These are phyloP conservation scores for Colletotrichum graminicola DNA, from an alignment of 2,329 filamentous ascomycete genomes.

Conservation along the genomic window DNA sequence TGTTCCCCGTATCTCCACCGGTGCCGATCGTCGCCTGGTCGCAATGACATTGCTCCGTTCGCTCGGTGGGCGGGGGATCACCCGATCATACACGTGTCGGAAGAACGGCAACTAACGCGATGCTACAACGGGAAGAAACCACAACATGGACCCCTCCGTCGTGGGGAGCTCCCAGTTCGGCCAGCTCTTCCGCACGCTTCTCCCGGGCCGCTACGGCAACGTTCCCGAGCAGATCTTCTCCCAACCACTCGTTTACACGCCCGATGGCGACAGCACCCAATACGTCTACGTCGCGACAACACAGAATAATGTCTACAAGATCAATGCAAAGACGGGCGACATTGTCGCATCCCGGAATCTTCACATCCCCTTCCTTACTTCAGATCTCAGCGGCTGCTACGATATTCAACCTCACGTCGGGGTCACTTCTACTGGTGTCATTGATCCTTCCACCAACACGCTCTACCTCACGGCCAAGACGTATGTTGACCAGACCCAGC, in stretches of 20 bases:
- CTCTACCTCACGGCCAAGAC: conserved; percentile 60
- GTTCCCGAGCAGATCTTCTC: conserved; percentile 65
- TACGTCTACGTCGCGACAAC: conserved; percentile 69
- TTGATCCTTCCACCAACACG: conserved; percentile 59
- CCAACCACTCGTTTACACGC: conserved; percentile 64
- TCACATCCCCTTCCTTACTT: conserved; percentile 61
- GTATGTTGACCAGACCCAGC: conserved; percentile 51
- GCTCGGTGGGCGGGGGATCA: neutral
- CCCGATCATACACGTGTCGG: neutral
- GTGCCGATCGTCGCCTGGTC: conserved; percentile 6
- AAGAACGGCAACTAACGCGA: conserved; percentile 4
- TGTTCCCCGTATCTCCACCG: neutral
- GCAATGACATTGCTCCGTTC: conserved; percentile 4
- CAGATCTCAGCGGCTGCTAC: conserved; percentile 61
- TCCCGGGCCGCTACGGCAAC: conserved; percentile 66
- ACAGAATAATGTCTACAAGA: conserved; percentile 69
- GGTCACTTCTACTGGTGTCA: conserved; percentile 60
- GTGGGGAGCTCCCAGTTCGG: conserved; percentile 68
- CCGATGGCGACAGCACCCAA: conserved; percentile 58
- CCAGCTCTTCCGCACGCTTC: conserved; percentile 63
- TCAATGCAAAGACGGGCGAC: conserved; percentile 66
- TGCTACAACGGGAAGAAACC: conserved; percentile 54
- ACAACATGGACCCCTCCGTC: conserved; percentile 73
- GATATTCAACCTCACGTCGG: conserved; percentile 63
- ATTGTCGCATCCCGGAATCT: conserved; percentile 63